phyloP scores from a whole-genome alignment of 345 rosid species.

The Gynandropsis gynandra region DNA sequence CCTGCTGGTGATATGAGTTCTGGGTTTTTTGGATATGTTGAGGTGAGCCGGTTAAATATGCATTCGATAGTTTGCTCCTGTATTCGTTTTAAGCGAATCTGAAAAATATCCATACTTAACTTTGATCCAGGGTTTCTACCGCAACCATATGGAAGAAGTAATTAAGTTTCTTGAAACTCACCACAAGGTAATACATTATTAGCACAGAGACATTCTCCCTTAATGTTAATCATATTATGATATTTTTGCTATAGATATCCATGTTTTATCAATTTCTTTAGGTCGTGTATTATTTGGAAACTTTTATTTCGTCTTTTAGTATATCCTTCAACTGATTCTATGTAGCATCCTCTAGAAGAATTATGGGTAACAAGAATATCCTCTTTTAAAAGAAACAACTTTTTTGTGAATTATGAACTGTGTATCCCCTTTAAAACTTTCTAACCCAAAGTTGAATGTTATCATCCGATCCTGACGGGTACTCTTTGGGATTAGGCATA shows the following conservation, averaged over 20 bases:
- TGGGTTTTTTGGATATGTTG: constrained; percentile 80
- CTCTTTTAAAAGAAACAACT: neutral
- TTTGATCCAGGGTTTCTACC: constrained; percentile 68
- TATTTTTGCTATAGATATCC: too few relatives aligned
- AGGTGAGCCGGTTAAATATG: constrained; percentile 35
- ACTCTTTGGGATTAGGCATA: too few relatives aligned
- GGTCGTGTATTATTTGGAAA: too few relatives aligned
- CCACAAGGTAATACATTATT: constrained; percentile 52
- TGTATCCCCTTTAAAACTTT: too few relatives aligned
- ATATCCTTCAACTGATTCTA: neutral
- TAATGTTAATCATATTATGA: neutral
- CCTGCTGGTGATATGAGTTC: constrained; percentile 97
- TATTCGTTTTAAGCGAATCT: neutral
- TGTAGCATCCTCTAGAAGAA: neutral
- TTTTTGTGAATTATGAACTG: too few relatives aligned
- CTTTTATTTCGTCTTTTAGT: neutral
- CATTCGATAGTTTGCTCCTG: constrained; percentile 2
- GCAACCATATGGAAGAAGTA: constrained; percentile 95
- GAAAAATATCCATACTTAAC: constrained; percentile 14
- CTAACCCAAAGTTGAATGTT: too few relatives aligned
- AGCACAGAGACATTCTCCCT: neutral
- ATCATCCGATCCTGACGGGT: too few relatives aligned
- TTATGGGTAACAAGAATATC: too few relatives aligned
- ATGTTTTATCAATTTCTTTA: too few relatives aligned
- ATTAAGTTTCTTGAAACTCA: constrained; percentile 80